Evolutionary conservation across 768 basidiomycete species (phyloP).

Genomic region (Austroboletus festivus): DNA sequence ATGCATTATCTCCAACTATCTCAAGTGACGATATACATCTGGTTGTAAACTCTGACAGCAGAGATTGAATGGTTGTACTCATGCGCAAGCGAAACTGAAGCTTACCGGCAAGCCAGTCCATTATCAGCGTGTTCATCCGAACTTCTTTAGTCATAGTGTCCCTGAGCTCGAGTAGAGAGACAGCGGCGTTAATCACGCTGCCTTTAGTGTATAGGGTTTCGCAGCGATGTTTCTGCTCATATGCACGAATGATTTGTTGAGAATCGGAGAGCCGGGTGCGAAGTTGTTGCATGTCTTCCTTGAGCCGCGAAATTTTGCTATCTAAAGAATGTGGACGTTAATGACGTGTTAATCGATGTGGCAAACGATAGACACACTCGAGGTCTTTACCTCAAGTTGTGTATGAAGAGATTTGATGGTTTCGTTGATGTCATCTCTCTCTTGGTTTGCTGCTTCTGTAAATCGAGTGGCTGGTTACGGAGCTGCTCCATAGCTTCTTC

Average conservation of each 20-base stretch:
- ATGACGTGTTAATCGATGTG: background rate
- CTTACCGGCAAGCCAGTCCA: constrained; percentile 5
- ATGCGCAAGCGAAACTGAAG: background rate
- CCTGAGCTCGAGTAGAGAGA: background rate
- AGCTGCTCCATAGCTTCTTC: too few relatives aligned
- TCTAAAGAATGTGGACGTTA: background rate
- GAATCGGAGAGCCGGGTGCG: background rate
- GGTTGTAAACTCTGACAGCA: constrained; percentile 1
- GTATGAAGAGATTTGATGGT: background rate
- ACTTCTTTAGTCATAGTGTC: background rate
- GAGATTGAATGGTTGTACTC: background rate
- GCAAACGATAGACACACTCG: background rate
- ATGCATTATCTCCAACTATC: background rate
- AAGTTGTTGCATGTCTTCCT: background rate
- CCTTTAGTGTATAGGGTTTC: constrained; percentile 5
- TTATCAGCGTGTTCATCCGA: background rate
- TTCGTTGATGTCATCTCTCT: background rate
- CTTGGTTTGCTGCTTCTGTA: too few relatives aligned
- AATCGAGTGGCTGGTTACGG: too few relatives aligned
- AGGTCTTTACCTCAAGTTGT: background rate
- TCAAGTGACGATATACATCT: background rate
- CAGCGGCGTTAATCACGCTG: constrained; percentile 1
- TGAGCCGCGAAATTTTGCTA: background rate
- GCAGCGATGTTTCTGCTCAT: constrained; percentile 1
- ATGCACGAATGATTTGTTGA: background rate